These are phyloP conservation scores for Sechiopsis laciniata DNA, from an alignment of 306 rosid genomes.

Conservation along the genomic window DNA sequence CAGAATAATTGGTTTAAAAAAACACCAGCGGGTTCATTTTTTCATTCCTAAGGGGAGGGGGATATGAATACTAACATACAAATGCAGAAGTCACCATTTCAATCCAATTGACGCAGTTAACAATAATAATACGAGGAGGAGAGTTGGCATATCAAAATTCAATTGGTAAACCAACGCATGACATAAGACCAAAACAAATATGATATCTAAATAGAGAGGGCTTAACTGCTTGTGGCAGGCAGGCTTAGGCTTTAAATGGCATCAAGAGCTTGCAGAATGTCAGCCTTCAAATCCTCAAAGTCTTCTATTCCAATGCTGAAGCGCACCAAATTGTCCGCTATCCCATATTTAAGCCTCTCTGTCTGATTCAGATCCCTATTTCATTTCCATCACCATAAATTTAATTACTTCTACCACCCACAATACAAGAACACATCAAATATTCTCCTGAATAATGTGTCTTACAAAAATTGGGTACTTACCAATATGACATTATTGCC, in stretches of 20 bases:
- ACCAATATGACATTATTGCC: slow-evolving; percentile 93
- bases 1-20: not conserved
- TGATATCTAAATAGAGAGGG: not conserved
- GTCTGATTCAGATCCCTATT: slow-evolving; percentile 71
- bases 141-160: not conserved
- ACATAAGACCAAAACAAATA: not conserved
- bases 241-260: slow-evolving; percentile 31
- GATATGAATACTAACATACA: not conserved
- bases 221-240: not conserved
- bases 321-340: slow-evolving; percentile 81
- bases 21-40: not conserved
- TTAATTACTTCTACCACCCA: not conserved
- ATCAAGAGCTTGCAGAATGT: slow-evolving; percentile 66
- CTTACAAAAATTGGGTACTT: slow-evolving; percentile 13
- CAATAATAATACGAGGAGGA: not conserved
- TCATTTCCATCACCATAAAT: slow-evolving; percentile 6
- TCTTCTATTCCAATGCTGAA: slow-evolving; percentile 92
- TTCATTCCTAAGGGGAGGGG: too few species aligned
- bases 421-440: not conserved
- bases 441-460: not conserved
- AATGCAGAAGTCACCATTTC: not conserved
- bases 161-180: slow-evolving; percentile 3
- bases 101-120: not conserved
- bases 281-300: slow-evolving; percentile 59
- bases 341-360: slow-evolving; percentile 69